These are phyloP conservation scores for Coniferiporia weirii DNA, from an alignment of 1,284 basidiomycete species.

Conservation along the genomic window DNA sequence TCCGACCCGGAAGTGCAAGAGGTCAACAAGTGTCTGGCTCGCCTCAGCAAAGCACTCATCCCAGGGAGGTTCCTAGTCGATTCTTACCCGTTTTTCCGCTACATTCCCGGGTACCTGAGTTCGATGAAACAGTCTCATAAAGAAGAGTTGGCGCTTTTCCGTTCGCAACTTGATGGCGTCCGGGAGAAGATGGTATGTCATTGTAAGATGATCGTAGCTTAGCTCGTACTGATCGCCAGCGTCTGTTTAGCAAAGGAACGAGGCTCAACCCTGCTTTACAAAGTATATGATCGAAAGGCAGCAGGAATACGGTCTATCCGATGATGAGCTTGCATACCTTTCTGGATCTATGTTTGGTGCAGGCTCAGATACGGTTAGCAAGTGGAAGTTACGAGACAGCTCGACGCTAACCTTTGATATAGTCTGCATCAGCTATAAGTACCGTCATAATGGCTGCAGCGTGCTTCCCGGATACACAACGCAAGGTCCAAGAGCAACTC, in stretches of 20 bases:
- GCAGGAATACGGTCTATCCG: slow-evolving; percentile 23
- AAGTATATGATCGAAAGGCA: slow-evolving; percentile 27
- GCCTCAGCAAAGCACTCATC: slow-evolving; percentile 44
- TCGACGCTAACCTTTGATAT: background rate
- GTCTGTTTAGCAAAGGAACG: slow-evolving; percentile 1
- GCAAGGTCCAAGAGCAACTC: slow-evolving; percentile 53
- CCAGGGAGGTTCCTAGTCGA: slow-evolving; percentile 59
- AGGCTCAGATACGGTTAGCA: slow-evolving; percentile 25
- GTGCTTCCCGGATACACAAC: slow-evolving; percentile 49
- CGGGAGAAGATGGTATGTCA: slow-evolving; percentile 38
- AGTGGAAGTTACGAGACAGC: slow-evolving; percentile 13
- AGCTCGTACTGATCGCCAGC: background rate
- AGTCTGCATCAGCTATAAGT: slow-evolving; percentile 53
- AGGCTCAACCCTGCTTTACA: slow-evolving; percentile 25
- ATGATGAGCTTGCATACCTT: slow-evolving; percentile 27
- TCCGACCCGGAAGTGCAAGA: slow-evolving; percentile 52
- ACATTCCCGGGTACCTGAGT: slow-evolving; percentile 52
- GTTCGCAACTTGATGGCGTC: slow-evolving; percentile 41
- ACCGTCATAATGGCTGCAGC: slow-evolving; percentile 60
- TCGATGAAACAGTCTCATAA: slow-evolving; percentile 46
- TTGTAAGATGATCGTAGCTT: background rate
- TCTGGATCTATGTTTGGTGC: slow-evolving; percentile 31
- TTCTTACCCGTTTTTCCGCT: slow-evolving; percentile 48
- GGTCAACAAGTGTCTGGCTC: slow-evolving; percentile 43
- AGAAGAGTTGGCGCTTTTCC: slow-evolving; percentile 55